Evolutionary conservation across 177 flowering plant genomes (phyloP), one percentile per base, ranked within the genome.

Genomic region (Tripterygium wilfordii): DNA sequence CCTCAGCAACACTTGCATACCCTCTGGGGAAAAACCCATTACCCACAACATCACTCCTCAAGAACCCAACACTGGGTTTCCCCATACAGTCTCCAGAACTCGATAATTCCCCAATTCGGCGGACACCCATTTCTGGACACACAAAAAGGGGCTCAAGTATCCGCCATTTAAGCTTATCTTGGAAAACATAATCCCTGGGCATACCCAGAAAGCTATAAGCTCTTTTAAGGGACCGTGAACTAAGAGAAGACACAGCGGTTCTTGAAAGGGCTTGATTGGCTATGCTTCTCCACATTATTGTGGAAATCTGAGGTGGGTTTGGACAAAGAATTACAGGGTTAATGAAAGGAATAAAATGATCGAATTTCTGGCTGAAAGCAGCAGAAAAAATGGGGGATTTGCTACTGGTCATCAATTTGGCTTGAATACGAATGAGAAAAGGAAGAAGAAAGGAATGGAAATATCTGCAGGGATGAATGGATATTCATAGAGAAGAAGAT

Each of bases 1-100:
- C 83, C 71, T 88, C 95, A 1, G 95, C 95, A 23, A 75, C 80
- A 64, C 79, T 81, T 4, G 65, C 76, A 44, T 74, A 77, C 31
- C 82, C 69, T 53, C 58, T 77, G 0, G 50, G 42, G 10, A 55
- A 51, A 43, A 68, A 48, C 42, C 62, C 60, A 61, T 53, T 48
- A 2, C 42, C 36, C 39, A 56, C 43, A 45, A 48, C 21, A 22
- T 58, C 56, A 52, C 22, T 65, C 17, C 48, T 36, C 51, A 36
- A 16, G 21, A 26, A 49, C 19, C 64, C 49, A 4, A 61, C 57
- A 49, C 49, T 37, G 5, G 61, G 41, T 27, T 50, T 36, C 25
- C 67, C 49, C 55, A 32, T 19, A 42, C 5, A 51, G 25, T 66
- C 69, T 32, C 61, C 70, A n/a, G 24, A 26, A 4, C 19, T 7